Conservation (phyloP, 2,329 filamentous ascomycete species). For the Pseudovirgaria hyperparasitica region DNA sequence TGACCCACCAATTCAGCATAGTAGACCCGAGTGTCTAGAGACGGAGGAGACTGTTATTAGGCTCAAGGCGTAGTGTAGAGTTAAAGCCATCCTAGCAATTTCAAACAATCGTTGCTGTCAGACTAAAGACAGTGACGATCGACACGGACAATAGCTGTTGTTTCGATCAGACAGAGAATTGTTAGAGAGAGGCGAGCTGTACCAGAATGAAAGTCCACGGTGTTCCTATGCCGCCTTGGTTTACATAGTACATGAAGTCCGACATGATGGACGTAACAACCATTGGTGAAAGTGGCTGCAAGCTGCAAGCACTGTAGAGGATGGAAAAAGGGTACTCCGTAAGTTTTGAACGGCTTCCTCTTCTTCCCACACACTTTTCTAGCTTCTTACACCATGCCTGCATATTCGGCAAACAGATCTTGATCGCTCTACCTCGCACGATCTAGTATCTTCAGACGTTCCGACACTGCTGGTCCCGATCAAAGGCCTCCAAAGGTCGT, state of each 20-base stretch:
- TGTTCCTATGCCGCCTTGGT: conserved; percentile 36
- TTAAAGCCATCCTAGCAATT: conserved; percentile 41
- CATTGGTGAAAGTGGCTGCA: conserved; percentile 30
- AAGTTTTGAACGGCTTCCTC: conserved; percentile 18
- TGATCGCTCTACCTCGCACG: conserved; percentile 2
- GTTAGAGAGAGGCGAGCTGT: conserved; percentile 27
- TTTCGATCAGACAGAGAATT: conserved; percentile 31
- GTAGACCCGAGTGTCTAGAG: conserved; percentile 41
- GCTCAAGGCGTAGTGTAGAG: conserved; percentile 35
- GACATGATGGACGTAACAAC: conserved; percentile 41
- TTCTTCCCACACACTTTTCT: conserved; percentile 5
- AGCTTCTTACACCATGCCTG: background rate
- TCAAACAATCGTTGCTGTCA: conserved; percentile 35
- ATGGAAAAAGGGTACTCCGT: conserved; percentile 30
- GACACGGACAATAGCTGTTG: conserved; percentile 40
- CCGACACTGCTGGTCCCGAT: conserved; percentile 1
- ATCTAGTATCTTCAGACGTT: conserved; percentile 1
- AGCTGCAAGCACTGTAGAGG: conserved; percentile 29
- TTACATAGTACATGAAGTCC: conserved; percentile 43
- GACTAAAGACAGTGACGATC: too few species aligned
- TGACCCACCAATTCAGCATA: conserved; percentile 42
- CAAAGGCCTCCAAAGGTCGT: background rate
- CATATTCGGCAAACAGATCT: too few species aligned
- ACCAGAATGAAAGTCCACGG: conserved; percentile 50
- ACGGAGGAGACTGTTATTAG: conserved; percentile 36